Evolutionary conservation across 164 flowering plant species (phyloP).

Genomic region (Nelumbo lutea): DNA sequence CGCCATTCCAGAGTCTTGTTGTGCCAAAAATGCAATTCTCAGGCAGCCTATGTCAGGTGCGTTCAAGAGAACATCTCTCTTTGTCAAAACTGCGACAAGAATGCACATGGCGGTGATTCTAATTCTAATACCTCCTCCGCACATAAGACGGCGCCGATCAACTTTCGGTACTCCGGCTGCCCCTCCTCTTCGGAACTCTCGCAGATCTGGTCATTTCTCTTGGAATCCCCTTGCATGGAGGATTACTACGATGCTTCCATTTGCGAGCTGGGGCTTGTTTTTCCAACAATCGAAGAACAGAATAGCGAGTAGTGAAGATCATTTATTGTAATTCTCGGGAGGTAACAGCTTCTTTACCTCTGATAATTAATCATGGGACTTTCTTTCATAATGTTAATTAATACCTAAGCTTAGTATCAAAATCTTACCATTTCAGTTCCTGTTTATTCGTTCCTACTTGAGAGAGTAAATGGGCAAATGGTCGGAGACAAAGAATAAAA

Average conservation of each 20-base stretch:
- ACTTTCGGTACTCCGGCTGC: constrained; percentile 84
- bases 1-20: constrained; percentile 84
- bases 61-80: constrained; percentile 64
- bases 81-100: constrained; percentile 87
- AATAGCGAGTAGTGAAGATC: no score
- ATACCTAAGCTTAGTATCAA: no score
- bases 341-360: no score
- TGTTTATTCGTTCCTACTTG: no score
- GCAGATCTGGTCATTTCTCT: constrained; percentile 66
- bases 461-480: no score
- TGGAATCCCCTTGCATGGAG: constrained; percentile 39
- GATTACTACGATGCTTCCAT: constrained; percentile 23
- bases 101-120: constrained; percentile 47
- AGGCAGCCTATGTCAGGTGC: constrained; percentile 78
- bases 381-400: no score
- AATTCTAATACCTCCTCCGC: no score
- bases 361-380: no score
- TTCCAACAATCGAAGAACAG: no score
- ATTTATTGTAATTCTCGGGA: no score
- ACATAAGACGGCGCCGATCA: constrained; percentile 65
- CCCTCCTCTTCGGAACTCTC: constrained; percentile 81
- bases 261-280: constrained; percentile 26
- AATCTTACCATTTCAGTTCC: no score
- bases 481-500: no score
- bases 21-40: constrained; percentile 80